These are phyloP conservation scores for Myochromella boudieri DNA, from an alignment of 768 basidiomycete genomes.

Conservation along the genomic window DNA sequence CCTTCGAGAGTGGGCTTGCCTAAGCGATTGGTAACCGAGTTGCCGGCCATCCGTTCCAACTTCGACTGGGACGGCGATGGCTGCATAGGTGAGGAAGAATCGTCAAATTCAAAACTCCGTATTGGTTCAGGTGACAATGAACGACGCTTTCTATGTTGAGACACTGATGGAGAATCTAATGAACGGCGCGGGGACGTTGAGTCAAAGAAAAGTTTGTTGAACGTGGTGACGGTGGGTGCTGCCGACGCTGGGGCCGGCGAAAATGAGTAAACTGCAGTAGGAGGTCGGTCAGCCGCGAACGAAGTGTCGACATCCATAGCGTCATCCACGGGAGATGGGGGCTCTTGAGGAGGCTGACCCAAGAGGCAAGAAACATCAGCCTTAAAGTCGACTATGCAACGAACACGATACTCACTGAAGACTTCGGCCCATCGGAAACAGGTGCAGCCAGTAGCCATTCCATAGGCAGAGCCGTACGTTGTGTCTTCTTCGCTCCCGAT, in stretches of 20 bases:
- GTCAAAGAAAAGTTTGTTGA: constrained; percentile 63
- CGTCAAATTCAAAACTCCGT: constrained; percentile 35
- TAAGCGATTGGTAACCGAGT: constrained; percentile 48
- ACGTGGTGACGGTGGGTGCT: constrained; percentile 50
- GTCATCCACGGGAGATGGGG: constrained; percentile 52
- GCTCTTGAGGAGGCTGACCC: constrained; percentile 39
- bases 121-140: constrained; percentile 56
- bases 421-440: constrained; percentile 22
- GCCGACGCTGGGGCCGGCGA: constrained; percentile 45
- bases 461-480: constrained; percentile 61
- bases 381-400: background rate
- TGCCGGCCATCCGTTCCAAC: constrained; percentile 46
- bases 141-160: constrained; percentile 52
- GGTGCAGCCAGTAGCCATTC: constrained; percentile 52
- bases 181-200: constrained; percentile 49
- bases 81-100: constrained; percentile 47
- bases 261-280: constrained; percentile 26
- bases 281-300: constrained; percentile 34
- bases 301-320: constrained; percentile 83
- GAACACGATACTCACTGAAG: constrained; percentile 23
- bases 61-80: constrained; percentile 53
- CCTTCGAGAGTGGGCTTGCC: constrained; percentile 52
- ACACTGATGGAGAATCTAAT: constrained; percentile 43
- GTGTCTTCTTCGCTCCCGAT: constrained; percentile 50
- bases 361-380: constrained; percentile 12